phyloP scores from a whole-genome alignment of 2,329 filamentous ascomycete species.

The Fusarium scirpi region DNA sequence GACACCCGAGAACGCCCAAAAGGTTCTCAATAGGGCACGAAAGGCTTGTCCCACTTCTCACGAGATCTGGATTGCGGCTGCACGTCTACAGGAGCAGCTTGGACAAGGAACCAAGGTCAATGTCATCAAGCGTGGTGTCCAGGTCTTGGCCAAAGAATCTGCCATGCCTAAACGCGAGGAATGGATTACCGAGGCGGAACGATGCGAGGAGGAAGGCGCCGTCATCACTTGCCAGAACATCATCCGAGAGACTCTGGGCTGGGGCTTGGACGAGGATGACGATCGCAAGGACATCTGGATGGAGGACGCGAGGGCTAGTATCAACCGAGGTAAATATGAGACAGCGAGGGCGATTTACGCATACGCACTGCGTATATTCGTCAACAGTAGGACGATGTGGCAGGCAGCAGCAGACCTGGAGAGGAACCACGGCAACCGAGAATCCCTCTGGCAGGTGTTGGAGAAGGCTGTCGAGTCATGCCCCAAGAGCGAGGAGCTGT shows the following conservation, averaged over 20 bases:
- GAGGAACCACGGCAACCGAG: conserved; percentile 85
- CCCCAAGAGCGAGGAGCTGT: conserved; percentile 89
- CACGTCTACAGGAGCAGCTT: conserved; percentile 87
- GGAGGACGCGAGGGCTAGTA: conserved; percentile 88
- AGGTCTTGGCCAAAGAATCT: conserved; percentile 87
- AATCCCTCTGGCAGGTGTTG: conserved; percentile 84
- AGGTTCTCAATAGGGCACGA: conserved; percentile 93
- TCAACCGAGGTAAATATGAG: conserved; percentile 84
- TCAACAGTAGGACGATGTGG: conserved; percentile 89
- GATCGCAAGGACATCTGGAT: conserved; percentile 96
- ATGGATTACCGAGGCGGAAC: conserved; percentile 95
- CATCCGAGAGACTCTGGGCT: conserved; percentile 91
- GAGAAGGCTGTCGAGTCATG: conserved; percentile 96
- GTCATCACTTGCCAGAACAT: conserved; percentile 89
- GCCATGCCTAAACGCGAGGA: conserved; percentile 98
- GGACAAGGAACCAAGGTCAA: conserved; percentile 84
- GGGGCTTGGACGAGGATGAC: conserved; percentile 93
- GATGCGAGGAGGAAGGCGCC: conserved; percentile 92
- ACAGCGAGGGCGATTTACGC: conserved; percentile 95
- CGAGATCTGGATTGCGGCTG: conserved; percentile 97
- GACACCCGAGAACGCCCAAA: conserved; percentile 89
- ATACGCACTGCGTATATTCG: conserved; percentile 89
- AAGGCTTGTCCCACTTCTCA: conserved; percentile 93
- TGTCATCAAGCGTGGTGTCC: conserved; percentile 94
- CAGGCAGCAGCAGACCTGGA: conserved; percentile 91